Evolutionary conservation across 805 yeast genomes (phyloP), one percentile per base, ranked within the genome.

Genomic region (Phaffomyces thermotolerans): DNA sequence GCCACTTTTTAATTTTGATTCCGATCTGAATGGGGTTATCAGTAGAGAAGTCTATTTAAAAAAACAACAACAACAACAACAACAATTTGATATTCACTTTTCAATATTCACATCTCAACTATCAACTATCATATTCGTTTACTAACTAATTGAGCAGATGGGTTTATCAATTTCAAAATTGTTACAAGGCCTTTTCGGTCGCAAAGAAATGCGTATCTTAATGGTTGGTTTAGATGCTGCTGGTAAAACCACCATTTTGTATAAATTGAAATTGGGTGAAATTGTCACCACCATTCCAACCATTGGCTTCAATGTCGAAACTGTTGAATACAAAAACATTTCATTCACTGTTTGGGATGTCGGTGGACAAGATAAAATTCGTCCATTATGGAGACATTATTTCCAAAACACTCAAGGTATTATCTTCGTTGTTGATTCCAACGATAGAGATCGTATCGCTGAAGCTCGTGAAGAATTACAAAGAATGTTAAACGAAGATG

Each of bases 141-240:
- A 45, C 49, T 48, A 52, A 52, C 51, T 27, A 34, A 38, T 22
- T 40, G 35, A 15, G 8, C 43, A 69, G 73, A 90, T 91, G 98
- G 98, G 98, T 78, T 76, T 90, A 71, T 85, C 89, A 59, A 80
- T 90, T 71, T 91, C 97, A 54, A 90, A 88, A 73, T 79, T 90
- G 71, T 84, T 91, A 68, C 82, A 82, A 69, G 91, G 90, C 79
- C 93, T 90, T 59, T 86, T 91, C 64, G 97, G 96, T 74, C 89
- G 88, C 72, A 90, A 85, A 75, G 98, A 89, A 69, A 90, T 89
- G 96, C 84, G 96, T 75, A 89, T 89, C 63, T 81, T 89, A 69
- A 89, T 89, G 96, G 96, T 89, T 65, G 97, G 97, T 72, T 79
- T 89, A 61, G 96, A 89, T 70, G 96, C 95, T 64, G 97, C 97